Percentiles rank a stretch among this genome's conserved stretches.
Evolutionary conservation across 164 flowering plant genomes (phyloP).

Genomic region (Taxillus chinensis): DNA sequence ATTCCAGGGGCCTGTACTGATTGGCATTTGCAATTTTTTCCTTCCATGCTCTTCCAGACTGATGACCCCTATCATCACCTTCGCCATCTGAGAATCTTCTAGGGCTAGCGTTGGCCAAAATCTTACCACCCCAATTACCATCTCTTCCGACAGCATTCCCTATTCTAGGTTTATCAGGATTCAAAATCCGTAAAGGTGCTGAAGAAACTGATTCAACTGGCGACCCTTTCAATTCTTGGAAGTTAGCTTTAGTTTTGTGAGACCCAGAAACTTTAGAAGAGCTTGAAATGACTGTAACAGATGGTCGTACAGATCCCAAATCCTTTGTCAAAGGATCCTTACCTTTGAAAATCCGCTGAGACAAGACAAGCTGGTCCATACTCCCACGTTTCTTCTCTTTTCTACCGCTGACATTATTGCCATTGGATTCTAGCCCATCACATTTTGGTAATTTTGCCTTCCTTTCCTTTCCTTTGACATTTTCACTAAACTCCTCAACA

Average conservation of each 20-base stretch:
- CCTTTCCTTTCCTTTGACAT: slow-evolving; percentile 28
- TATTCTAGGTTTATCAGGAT: slow-evolving; percentile 35
- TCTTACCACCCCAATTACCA: slow-evolving; percentile 23
- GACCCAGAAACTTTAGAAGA: slow-evolving; percentile 88
- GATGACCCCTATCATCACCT: slow-evolving; percentile 34
- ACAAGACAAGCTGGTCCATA: slow-evolving; percentile 14
- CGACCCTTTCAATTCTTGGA: slow-evolving; percentile 64
- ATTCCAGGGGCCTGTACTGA: slow-evolving; percentile 26
- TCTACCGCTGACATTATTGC: slow-evolving; percentile 7
- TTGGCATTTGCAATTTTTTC: slow-evolving; percentile 20
- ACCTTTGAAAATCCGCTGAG: slow-evolving; percentile 32
- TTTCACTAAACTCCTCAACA: slow-evolving; percentile 22
- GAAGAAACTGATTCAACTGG: slow-evolving; percentile 97
- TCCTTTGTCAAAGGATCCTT: slow-evolving; percentile 43
- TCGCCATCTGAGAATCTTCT: slow-evolving; percentile 43
- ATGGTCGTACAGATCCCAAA: slow-evolving; percentile 28
- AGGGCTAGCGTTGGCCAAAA: slow-evolving; percentile 24
- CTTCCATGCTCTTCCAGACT: slow-evolving; percentile 25
- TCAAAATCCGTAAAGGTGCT: slow-evolving; percentile 59
- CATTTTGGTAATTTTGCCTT: slow-evolving; percentile 31
- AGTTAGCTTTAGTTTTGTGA: slow-evolving; percentile 38
- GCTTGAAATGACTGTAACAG: slow-evolving; percentile 76
- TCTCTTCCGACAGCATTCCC: slow-evolving; percentile 27
- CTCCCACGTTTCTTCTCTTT: slow-evolving; percentile 19
- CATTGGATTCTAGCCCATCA: slow-evolving; percentile 26